phyloP scores from a whole-genome alignment of 208 protist genomes.

The Giardia muris region DNA sequence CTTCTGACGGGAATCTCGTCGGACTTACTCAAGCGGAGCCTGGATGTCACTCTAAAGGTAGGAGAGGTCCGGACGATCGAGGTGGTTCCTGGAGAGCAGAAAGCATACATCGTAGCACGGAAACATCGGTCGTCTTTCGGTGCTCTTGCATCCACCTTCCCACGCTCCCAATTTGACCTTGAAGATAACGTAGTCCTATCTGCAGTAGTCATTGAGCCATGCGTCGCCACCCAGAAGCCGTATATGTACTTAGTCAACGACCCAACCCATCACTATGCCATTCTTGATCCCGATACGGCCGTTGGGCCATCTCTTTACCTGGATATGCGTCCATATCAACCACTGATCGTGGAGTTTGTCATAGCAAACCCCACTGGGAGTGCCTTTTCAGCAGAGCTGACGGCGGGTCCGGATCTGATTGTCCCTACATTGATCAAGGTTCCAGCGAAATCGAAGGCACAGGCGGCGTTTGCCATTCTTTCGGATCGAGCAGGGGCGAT shows the following conservation, averaged over 20 bases:
- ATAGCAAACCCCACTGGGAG: constrained; percentile 1
- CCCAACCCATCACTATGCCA: neutral
- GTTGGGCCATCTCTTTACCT: neutral
- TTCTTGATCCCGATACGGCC: neutral
- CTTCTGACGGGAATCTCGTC: neutral
- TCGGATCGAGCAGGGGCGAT: constrained; percentile 11
- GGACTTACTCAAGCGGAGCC: neutral
- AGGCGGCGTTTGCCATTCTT: constrained; percentile 16
- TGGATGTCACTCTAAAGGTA: neutral
- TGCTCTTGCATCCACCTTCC: neutral
- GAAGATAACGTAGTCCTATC: neutral
- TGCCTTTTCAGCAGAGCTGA: neutral
- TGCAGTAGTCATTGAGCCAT: neutral
- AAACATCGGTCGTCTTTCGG: neutral
- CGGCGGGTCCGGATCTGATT: neutral
- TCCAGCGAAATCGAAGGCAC: neutral
- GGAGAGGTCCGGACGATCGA: neutral
- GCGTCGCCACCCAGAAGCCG: neutral
- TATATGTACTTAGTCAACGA: constrained; percentile 8
- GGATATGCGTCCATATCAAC: constrained; percentile 4
- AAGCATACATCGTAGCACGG: neutral
- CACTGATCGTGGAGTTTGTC: neutral
- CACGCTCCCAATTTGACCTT: neutral
- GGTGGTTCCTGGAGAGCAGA: neutral
- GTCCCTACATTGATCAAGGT: constrained; percentile 6